Evolutionary conservation across 2,329 filamentous ascomycete genomes (phyloP).

Genomic region (Diplodia intermedia): DNA sequence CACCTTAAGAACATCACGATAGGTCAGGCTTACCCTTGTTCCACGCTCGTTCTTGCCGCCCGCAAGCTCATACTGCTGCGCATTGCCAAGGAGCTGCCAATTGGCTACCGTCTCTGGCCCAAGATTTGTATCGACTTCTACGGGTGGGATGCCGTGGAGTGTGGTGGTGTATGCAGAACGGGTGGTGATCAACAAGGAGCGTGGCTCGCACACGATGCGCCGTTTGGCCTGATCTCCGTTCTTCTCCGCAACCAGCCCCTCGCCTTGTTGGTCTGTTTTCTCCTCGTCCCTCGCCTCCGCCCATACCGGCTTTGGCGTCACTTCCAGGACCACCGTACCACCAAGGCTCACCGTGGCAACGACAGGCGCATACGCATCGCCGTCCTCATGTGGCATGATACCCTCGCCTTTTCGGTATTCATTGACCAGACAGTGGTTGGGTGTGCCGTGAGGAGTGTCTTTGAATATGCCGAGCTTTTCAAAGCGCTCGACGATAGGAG

Average conservation of each 20-base stretch:
- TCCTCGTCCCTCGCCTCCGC: constrained; percentile 53
- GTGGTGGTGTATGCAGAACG: constrained; percentile 71
- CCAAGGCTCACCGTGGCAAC: constrained; percentile 92
- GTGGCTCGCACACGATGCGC: constrained; percentile 80
- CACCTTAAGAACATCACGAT: constrained; percentile 85
- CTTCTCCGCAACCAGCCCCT: not conserved
- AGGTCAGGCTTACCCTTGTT: constrained; percentile 76
- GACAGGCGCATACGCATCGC: constrained; percentile 81
- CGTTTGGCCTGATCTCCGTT: not conserved
- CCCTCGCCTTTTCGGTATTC: constrained; percentile 87
- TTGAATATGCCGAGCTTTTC: constrained; percentile 51
- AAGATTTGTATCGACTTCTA: constrained; percentile 70
- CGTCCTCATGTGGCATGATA: constrained; percentile 98
- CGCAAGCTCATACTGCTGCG: constrained; percentile 51
- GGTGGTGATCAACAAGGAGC: constrained; percentile 78
- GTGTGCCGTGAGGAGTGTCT: constrained; percentile 72
- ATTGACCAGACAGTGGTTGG: constrained; percentile 94
- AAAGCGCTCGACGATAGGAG: constrained; percentile 69
- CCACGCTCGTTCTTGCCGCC: constrained; percentile 64
- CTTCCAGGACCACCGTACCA: constrained; percentile 75
- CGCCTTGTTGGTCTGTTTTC: constrained; percentile 45
- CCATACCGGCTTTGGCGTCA: constrained; percentile 61
- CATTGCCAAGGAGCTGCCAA: constrained; percentile 69
- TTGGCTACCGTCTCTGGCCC: constrained; percentile 66
- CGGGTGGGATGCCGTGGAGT: constrained; percentile 76